Conservation (phyloP, 2,329 filamentous ascomycete species). For the Fusarium armeniacum region DNA sequence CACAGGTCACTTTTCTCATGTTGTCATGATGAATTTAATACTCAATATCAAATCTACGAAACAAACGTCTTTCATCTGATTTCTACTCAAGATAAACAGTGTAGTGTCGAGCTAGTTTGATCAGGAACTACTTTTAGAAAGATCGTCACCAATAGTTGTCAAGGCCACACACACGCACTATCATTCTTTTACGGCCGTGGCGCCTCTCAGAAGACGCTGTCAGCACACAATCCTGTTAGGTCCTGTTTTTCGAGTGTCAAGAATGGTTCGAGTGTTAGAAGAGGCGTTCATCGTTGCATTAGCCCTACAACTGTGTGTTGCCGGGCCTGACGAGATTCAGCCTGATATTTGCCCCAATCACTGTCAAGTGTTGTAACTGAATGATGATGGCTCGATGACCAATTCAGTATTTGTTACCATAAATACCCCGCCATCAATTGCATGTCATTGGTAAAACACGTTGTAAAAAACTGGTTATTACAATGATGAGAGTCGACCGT, state of each 20-base stretch:
- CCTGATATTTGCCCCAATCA: neutral
- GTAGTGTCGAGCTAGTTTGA: neutral
- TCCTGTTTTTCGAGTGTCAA: neutral
- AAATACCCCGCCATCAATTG: neutral
- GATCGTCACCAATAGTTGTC: neutral
- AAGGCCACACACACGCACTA: neutral
- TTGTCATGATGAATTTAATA: neutral
- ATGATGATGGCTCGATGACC: neutral
- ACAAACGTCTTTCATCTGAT: neutral
- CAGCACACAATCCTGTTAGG: neutral
- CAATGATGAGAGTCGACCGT: neutral
- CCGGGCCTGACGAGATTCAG: neutral
- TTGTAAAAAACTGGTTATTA: neutral
- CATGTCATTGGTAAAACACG: neutral
- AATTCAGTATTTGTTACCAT: neutral
- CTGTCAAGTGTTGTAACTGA: neutral
- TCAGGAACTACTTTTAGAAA: neutral
- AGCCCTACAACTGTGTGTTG: neutral
- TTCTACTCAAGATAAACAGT: too few relatives aligned
- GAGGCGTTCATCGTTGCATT: conserved; percentile 14
- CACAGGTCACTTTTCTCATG: too few relatives aligned
- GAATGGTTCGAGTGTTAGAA: neutral
- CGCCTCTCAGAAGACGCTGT: neutral
- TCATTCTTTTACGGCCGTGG: neutral
- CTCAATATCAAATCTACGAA: neutral